phyloP scores from a whole-genome alignment of 2,329 filamentous ascomycete species.

The Fusarium xyrophilum region DNA sequence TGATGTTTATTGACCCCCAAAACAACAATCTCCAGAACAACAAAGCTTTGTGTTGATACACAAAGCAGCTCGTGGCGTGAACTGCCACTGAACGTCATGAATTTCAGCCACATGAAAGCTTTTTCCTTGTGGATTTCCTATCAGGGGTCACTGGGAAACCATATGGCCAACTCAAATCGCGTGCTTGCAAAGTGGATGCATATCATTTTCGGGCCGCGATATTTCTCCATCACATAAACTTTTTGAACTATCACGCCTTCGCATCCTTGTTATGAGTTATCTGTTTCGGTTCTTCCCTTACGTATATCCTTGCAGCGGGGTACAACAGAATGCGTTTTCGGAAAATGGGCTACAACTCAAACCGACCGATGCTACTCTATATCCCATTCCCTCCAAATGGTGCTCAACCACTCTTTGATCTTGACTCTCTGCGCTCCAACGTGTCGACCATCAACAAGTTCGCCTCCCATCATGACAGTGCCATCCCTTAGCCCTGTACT shows the following conservation, averaged over 20 bases:
- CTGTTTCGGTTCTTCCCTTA: neutral
- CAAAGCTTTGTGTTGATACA: neutral
- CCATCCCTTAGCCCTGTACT: neutral
- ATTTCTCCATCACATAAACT: constrained; percentile 20
- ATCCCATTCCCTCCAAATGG: neutral
- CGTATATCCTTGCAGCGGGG: neutral
- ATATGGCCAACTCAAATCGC: constrained; percentile 16
- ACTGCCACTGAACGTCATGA: neutral
- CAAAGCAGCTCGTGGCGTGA: neutral
- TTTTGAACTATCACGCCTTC: constrained; percentile 23
- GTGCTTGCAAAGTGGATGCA: constrained; percentile 21
- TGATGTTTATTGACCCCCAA: neutral
- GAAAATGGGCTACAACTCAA: neutral
- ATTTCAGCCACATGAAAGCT: neutral
- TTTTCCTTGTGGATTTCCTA: neutral
- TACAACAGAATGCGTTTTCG: neutral
- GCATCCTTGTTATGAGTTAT: constrained; percentile 4
- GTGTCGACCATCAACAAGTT: neutral
- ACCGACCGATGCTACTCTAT: neutral
- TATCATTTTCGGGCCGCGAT: neutral
- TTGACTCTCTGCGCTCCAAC: neutral
- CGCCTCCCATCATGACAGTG: neutral
- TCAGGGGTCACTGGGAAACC: neutral
- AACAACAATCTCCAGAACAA: neutral
- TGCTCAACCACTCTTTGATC: neutral